phyloP scores from a whole-genome alignment of 2,329 filamentous ascomycete species.

The Purpureocillium lavendulum region DNA sequence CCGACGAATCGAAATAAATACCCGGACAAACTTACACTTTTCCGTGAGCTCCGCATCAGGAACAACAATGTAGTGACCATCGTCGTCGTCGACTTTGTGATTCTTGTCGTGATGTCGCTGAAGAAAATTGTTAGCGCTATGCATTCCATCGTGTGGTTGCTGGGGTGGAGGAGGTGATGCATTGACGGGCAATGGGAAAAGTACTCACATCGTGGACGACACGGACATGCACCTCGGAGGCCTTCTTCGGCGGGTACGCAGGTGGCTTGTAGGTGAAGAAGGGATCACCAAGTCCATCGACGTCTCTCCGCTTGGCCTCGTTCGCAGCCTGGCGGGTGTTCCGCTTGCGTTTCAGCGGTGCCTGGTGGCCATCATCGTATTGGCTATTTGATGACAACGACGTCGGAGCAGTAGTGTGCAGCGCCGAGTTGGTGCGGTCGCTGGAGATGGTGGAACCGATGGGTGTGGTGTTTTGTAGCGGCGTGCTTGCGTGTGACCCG shows the following conservation, averaged over 20 bases:
- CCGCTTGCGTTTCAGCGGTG: slow-evolving; percentile 87
- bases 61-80: slow-evolving; percentile 92
- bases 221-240: slow-evolving; percentile 63
- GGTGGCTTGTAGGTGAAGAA: slow-evolving; percentile 79
- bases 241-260: slow-evolving; percentile 82
- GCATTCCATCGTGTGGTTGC: not conserved
- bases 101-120: slow-evolving; percentile 38
- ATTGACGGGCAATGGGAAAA: not conserved
- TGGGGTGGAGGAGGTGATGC: not conserved
- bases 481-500: slow-evolving; percentile 62
- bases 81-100: slow-evolving; percentile 86
- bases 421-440: slow-evolving; percentile 70
- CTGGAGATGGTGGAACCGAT: slow-evolving; percentile 70
- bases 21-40: slow-evolving; percentile 59
- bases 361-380: slow-evolving; percentile 54
- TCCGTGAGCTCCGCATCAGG: slow-evolving; percentile 81
- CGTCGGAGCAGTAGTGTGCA: slow-evolving; percentile 83
- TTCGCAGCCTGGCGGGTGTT: slow-evolving; percentile 75
- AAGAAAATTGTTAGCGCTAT: not conserved
- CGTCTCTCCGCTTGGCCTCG: slow-evolving; percentile 70
- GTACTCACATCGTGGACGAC: slow-evolving; percentile 54
- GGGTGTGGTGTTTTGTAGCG: slow-evolving; percentile 56
- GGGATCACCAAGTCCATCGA: slow-evolving; percentile 61
- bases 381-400: slow-evolving; percentile 58
- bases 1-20: no score